Evolutionary conservation across 1,139 yeast species (phyloP), one percentile per base, ranked within the genome.

Genomic region (Arxiozyma heterogenica): DNA sequence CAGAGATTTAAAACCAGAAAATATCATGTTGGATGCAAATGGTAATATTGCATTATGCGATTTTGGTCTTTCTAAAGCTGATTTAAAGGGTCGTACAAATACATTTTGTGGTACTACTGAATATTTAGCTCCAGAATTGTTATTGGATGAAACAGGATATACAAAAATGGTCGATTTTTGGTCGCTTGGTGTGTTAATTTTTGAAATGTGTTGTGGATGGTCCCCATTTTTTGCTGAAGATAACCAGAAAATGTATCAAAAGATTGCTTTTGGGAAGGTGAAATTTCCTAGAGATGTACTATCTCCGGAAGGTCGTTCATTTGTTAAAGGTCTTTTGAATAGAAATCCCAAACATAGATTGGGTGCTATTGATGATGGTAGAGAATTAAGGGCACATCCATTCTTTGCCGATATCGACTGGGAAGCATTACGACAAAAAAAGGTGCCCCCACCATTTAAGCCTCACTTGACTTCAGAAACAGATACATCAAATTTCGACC

Each of bases 21-120:
- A 91, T 69, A 90, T 91, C 59, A 72, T 93, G 59, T 75, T 93
- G 54, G 98, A 93, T 73, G 96, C 97, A 20, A 89, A 90, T 71
- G 98, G 98, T 22, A 97, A 93, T 70, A 88, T 93, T 64, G 96
- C 96, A 0, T 76, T 93, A 55, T 93, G 98, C 75, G 98, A 93
- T 72, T 93, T 93, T 72, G 98, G 98, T 11, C 78, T 93, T 56
- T 89, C 96, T 27, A 93, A 93, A 73, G 96, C 97, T 38, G 93
- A 91, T 67, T 74, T 91, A 61, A 87, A 88, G 65, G 97, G 95
- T 61, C 89, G 97, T 43, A 93, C 98, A 15, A 91, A 90, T 69
- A 93, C 98, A 0, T 93, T 93, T 65, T 93, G 98, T 71, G 98
- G 98, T 54, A 93, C 98, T 20, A 93, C 98, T 8, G 98, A 93